Conservation (phyloP, 345 rosid genomes). For the Gynandropsis gynandra region DNA sequence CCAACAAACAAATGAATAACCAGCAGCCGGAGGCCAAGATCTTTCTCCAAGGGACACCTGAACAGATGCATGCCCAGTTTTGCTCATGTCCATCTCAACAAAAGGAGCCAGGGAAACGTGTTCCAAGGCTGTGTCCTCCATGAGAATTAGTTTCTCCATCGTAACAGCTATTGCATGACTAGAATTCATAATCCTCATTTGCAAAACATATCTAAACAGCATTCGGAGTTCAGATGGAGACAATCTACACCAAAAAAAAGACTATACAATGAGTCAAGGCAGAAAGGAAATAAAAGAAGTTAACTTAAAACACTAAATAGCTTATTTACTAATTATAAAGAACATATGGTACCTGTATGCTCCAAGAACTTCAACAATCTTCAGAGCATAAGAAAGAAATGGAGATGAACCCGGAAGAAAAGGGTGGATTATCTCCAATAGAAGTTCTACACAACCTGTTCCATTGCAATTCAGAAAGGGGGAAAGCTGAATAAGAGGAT, state of each 20-base stretch:
- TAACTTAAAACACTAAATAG: slow-evolving; percentile 8
- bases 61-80: slow-evolving; percentile 90
- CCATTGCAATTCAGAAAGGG: slow-evolving; percentile 16
- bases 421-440: slow-evolving; percentile 83
- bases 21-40: slow-evolving; percentile 99
- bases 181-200: slow-evolving; percentile 71
- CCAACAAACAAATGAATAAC: slow-evolving; percentile 99
- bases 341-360: slow-evolving; percentile 61
- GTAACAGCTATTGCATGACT: slow-evolving; percentile 75
- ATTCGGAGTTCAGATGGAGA: slow-evolving; percentile 84
- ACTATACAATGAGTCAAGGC: slow-evolving; percentile 17
- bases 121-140: slow-evolving; percentile 76
- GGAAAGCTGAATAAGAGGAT: slow-evolving; percentile 28
- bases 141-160: slow-evolving; percentile 88
- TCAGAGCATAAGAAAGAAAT: slow-evolving; percentile 70
- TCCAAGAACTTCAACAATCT: slow-evolving; percentile 95
- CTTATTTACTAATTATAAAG: slow-evolving; percentile 10
- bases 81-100: slow-evolving; percentile 94
- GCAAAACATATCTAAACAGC: slow-evolving; percentile 78
- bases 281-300: slow-evolving; percentile 17
- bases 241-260: slow-evolving; percentile 61
- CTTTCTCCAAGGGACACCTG: slow-evolving; percentile 98
- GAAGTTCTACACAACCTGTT: slow-evolving; percentile 89
- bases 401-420: slow-evolving; percentile 84
- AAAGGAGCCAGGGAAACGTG: slow-evolving; percentile 88